phyloP scores from a whole-genome alignment of 768 basidiomycete species.

The Boletus barrowsii region DNA sequence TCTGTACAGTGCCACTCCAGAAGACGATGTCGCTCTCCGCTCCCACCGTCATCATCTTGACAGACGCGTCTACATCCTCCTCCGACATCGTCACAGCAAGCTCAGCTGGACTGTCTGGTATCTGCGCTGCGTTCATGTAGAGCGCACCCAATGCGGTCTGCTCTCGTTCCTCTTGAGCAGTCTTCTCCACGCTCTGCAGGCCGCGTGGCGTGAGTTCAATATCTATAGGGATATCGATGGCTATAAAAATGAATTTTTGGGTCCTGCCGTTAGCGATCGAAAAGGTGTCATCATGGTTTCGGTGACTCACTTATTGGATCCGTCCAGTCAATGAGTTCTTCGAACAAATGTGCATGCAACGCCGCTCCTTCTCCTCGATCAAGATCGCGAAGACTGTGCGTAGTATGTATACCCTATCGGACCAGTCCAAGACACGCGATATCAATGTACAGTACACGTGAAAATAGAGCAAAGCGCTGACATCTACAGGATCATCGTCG shows the following conservation, averaged over 20 bases:
- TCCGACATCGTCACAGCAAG: conserved; percentile 57
- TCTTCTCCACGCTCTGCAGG: conserved; percentile 64
- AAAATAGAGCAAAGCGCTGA: conserved; percentile 55
- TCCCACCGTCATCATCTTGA: conserved; percentile 66
- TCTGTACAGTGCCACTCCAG: conserved; percentile 46
- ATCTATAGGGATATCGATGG: conserved; percentile 59
- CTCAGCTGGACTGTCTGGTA: conserved; percentile 78
- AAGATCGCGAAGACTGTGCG: conserved; percentile 77
- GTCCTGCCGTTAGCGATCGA: conserved; percentile 22
- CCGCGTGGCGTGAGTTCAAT: conserved; percentile 57
- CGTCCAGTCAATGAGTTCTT: conserved; percentile 83
- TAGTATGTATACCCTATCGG: conserved; percentile 66
- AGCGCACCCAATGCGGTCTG: conserved; percentile 71
- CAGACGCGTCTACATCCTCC: conserved; percentile 64
- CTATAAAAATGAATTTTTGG: conserved; percentile 33
- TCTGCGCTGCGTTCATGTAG: conserved; percentile 66
- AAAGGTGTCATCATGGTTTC: conserved; percentile 12
- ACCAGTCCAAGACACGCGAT: conserved; percentile 33
- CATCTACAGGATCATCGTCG: conserved; percentile 85
- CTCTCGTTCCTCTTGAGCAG: conserved; percentile 73
- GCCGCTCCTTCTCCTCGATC: conserved; percentile 87
- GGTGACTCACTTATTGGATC: conserved; percentile 71
- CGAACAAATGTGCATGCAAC: conserved; percentile 77
- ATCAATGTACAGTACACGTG: conserved; percentile 52
- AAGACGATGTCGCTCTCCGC: conserved; percentile 64